phyloP scores from a whole-genome alignment of 1,139 yeast species.

The Tardiomyces depauwii region DNA sequence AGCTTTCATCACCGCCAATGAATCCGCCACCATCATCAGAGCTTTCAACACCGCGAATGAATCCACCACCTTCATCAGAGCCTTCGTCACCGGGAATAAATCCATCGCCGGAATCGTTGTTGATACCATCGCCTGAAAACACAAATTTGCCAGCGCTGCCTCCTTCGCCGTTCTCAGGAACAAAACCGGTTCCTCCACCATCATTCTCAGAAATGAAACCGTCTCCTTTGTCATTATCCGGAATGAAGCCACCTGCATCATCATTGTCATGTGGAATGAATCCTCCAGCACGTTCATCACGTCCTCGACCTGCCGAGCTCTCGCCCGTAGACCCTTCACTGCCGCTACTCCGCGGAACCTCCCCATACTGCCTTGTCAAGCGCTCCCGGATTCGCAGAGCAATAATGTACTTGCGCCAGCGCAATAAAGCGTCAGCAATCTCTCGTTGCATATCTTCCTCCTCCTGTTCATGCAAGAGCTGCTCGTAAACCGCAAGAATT shows the following conservation, averaged over 20 bases:
- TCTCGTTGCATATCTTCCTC: constrained; percentile 37
- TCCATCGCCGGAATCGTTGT: no score
- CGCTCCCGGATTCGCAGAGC: constrained; percentile 66
- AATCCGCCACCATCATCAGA: constrained; percentile 3
- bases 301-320: no score
- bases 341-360: background rate
- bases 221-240: constrained; percentile 14
- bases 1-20: background rate
- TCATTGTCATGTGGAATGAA: constrained; percentile 1
- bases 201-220: background rate
- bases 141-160: no score
- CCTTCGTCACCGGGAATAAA: background rate
- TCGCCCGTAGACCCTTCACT: no score
- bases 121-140: no score
- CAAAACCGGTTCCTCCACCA: background rate
- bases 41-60: constrained; percentile 3
- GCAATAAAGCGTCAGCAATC: constrained; percentile 43
- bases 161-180: no score
- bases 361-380: constrained; percentile 30
- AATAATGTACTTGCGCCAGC: constrained; percentile 65
- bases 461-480: constrained; percentile 39
- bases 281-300: background rate
- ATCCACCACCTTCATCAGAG: constrained; percentile 4
- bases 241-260: constrained; percentile 10
- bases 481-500: constrained; percentile 42